Evolutionary conservation across 2,329 filamentous ascomycete species (phyloP), one percentile per base, ranked within the genome.

Genomic region (Colletotrichum orbiculare): DNA sequence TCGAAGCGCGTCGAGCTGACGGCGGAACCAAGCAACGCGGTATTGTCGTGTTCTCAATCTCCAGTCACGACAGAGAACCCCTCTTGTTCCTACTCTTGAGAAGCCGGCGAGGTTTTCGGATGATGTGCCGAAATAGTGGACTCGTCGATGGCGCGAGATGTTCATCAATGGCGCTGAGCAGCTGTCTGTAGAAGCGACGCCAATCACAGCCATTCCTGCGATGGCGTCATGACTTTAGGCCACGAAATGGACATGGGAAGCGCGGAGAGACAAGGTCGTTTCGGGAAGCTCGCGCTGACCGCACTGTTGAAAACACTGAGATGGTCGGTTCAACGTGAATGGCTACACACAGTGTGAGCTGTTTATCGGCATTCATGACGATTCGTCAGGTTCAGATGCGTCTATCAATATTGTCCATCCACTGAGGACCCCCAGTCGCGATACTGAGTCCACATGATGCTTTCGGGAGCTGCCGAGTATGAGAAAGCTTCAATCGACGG

Each of bases 401-500:
- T 59, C 34, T 34, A 64, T 54, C 55, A 43, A 42, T n/a, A 43
- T 45, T 33, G 12, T 35, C 41, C 54, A n/a, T 38, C 55, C 49
- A 60, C 49, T 35, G n/a, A 49, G 1, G 12, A 25, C 11, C 4
- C n/a, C 47, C 25, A 38, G 47, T 38, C 25, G 45, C 37, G 41
- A 60, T 48, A 54, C 33, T 43, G 38, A 42, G 48, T 33, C 49
- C 49, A 48, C 42, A 54, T 49, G 42, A 48, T 34, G 48, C 48
- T 49, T 2, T 49, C 49, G 60, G 60, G 55, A 60, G 42, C 55
- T 60, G 48, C 55, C 55, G 60, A 54, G 43, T n/a, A 48, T 43
- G 55, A 41, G 38, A 60, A 64, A 64, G 60, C 60, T 64, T 64
- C 55, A 49, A 48, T 54, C 38, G 55, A 60, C 60, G 6, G 60